Base-by-base conservation (phyloP, 2,329 filamentous ascomycete species). In the Zelopaecilomyces penicillatus region DNA sequence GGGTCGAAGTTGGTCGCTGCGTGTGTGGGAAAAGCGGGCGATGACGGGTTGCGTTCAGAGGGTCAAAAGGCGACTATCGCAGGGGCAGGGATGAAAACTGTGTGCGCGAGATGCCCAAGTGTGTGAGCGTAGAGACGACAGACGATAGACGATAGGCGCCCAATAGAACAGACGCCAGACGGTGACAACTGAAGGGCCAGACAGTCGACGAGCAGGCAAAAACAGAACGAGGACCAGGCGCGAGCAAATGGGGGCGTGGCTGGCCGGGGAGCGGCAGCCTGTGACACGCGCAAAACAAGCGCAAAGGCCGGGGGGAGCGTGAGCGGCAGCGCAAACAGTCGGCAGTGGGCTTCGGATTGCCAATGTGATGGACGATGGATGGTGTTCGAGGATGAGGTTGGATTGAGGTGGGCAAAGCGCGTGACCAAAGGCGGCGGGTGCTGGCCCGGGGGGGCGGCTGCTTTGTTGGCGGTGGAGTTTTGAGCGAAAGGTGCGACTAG, bases 351-450 rank as follows among this genome's bases (percentile, higher is more conserved):
- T 19, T 19, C 19, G 19, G 19, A 19, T 19, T 19, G 19, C 19
- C 19, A 19, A 19, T 19, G 19, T 19, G 19, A 26, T 26, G 11
- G 31, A 5, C 35, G 37, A 37, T 5, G 27, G 37, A 58, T 50
- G 57, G 52, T 57, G 57, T 61, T 55, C 47, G 57, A 54, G 52
- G 55, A 55, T 58, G 57, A 53, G 50, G 57, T 56, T 54, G 56
- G 57, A 52, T 50, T 49, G 45, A 48, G 50, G 59, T 57, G 60
- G 61, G 57, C 58, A 62, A 63, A 63, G 60, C 61, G 60, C 60
- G 61, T 64, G 61, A 64, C 60, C 54, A 58, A 54, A 54, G 54
- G 57, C 57, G 54, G 56, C 57, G 43, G 44, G 43, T 45, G 38
- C 37, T 42, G 36, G 44, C 42, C 42, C 42, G 38, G 38, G 30